Percentiles rank a stretch among this genome's conserved stretches.
phyloP scores from a whole-genome alignment of 495 filamentous ascomycete species.

The Penicillium taxi region DNA sequence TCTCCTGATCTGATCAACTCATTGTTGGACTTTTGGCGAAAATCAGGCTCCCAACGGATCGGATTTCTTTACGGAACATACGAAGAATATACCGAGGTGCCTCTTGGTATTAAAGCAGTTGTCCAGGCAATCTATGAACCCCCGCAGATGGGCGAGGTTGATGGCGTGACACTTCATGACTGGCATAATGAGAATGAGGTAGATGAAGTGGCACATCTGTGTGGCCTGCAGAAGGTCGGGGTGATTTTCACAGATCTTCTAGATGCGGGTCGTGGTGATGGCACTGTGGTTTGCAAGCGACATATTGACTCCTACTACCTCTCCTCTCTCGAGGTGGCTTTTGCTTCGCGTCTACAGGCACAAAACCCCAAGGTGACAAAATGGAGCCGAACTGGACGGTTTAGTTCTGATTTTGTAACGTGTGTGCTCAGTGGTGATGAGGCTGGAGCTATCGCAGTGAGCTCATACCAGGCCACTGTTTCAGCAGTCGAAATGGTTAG shows the following conservation, averaged over 20 bases:
- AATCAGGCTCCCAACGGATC: constrained; percentile 67
- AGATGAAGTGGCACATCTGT: constrained; percentile 71
- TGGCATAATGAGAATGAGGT: constrained; percentile 85
- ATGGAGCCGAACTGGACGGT: constrained; percentile 92
- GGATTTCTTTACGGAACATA: constrained; percentile 91
- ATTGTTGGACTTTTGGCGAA: constrained; percentile 85
- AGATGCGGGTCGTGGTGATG: constrained; percentile 72
- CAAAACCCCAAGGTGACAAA: constrained; percentile 84
- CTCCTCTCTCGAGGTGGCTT: constrained; percentile 84
- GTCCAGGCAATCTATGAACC: constrained; percentile 98
- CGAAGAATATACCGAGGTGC: constrained; percentile 85
- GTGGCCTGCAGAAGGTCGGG: constrained; percentile 83
- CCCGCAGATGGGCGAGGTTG: constrained; percentile 82
- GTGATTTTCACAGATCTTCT: constrained; percentile 93
- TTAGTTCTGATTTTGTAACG: constrained; percentile 95
- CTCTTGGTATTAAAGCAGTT: constrained; percentile 89
- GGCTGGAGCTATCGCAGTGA: constrained; percentile 76
- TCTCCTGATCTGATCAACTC: constrained; percentile 73
- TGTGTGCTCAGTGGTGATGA: constrained; percentile 92
- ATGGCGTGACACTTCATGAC: constrained; percentile 77
- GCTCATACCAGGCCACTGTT: constrained; percentile 90
- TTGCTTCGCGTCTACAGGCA: constrained; percentile 80
- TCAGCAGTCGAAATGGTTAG: constrained; percentile 94
- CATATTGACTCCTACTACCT: constrained; percentile 94
- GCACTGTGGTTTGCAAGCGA: constrained; percentile 84